Conservation (phyloP, 805 yeast genomes). For the Zygoascus tannicola region DNA sequence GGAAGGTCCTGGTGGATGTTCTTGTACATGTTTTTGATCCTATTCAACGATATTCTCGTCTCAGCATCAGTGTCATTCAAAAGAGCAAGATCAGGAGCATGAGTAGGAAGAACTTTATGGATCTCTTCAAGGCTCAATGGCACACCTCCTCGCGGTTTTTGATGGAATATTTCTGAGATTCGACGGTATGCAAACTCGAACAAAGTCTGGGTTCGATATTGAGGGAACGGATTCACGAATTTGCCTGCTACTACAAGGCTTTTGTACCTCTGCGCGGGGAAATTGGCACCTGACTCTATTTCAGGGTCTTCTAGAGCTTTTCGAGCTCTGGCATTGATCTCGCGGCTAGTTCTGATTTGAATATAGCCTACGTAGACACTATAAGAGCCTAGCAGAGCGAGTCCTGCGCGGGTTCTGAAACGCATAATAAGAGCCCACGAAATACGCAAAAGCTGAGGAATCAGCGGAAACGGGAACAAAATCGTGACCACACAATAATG, state of each 20-base stretch:
- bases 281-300: not conserved
- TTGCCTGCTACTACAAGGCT: conserved; percentile 58
- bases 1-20: conserved; percentile 12
- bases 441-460: not conserved
- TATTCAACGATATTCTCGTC: no score
- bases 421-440: not conserved
- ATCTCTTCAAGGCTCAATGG: conserved; percentile 42
- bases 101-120: conserved; percentile 48
- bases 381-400: conserved; percentile 34
- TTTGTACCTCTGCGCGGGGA: conserved; percentile 30
- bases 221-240: conserved; percentile 84
- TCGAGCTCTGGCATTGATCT: conserved; percentile 38
- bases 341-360: conserved; percentile 43
- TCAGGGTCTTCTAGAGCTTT: conserved; percentile 13
- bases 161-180: conserved; percentile 57
- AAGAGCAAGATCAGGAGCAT: conserved; percentile 46
- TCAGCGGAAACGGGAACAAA: not conserved
- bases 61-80: conserved; percentile 24
- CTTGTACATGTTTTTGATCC: not conserved
- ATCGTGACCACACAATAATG: no score
- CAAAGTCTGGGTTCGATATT: conserved; percentile 81
- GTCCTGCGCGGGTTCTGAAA: conserved; percentile 9
- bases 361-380: conserved; percentile 58
- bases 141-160: conserved; percentile 48
- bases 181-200: conserved; percentile 76